Evolutionary conservation across 23 red algal species (phyloP).

Genomic region (Pyropia haitanensis): DNA sequence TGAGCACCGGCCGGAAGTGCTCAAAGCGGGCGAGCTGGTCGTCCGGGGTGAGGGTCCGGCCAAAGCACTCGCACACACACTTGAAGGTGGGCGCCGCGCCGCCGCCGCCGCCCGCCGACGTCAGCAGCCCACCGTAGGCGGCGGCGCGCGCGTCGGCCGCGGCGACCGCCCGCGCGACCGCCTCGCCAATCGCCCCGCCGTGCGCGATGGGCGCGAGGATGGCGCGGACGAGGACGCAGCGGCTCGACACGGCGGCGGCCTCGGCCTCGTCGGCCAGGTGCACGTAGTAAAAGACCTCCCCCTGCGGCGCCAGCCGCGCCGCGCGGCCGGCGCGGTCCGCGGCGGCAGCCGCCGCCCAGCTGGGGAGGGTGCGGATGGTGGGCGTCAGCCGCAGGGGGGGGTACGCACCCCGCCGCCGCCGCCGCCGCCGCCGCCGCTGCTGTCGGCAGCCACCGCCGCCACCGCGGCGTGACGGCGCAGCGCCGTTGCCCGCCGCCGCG

Average conservation of each 20-base stretch:
- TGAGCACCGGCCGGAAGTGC: slow-evolving; percentile 35
- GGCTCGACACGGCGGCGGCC: slow-evolving; percentile 21
- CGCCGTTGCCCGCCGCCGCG: no score
- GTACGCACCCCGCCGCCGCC: background rate
- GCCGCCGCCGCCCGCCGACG: background rate
- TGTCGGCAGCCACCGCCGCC: background rate
- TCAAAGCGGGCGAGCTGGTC: slow-evolving; percentile 55
- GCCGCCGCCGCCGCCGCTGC: slow-evolving; percentile 12
- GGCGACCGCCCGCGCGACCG: slow-evolving; percentile 6
- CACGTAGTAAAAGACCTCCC: slow-evolving; percentile 65
- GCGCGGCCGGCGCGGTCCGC: background rate
- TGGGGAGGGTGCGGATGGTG: background rate
- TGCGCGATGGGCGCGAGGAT: slow-evolving; percentile 42
- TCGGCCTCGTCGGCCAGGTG: slow-evolving; percentile 29
- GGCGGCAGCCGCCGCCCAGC: background rate
- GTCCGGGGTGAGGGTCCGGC: slow-evolving; percentile 24
- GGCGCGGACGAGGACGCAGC: slow-evolving; percentile 65
- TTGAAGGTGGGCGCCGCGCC: slow-evolving; percentile 36
- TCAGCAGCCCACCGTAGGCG: no score
- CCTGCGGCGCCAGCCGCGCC: slow-evolving; percentile 48
- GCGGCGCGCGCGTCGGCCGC: slow-evolving; percentile 2
- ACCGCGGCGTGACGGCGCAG: no score
- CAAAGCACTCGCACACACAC: slow-evolving; percentile 58
- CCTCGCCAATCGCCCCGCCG: slow-evolving; percentile 16
- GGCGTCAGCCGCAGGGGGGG: background rate